A percentile compares a stretch with the other conserved stretches of the same genome.
These are phyloP conservation scores for Trypanosoma theileri DNA, from an alignment of 208 protist genomes.

Conservation along the genomic window DNA sequence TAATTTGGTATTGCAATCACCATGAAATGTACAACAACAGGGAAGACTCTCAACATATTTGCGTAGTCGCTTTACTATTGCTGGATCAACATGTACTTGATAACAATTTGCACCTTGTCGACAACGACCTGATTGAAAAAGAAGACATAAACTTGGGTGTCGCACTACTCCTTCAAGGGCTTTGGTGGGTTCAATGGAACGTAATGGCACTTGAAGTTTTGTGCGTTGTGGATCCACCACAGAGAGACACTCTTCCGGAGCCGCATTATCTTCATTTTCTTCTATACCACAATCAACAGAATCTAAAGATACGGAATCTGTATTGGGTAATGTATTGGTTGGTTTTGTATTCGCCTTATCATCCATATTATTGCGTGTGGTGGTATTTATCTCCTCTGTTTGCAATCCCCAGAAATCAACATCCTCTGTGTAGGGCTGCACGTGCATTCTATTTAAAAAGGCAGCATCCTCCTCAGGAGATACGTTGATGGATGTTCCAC, in stretches of 20 bases:
- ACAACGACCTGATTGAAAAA: slow-evolving; percentile 69
- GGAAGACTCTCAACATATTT: slow-evolving; percentile 52
- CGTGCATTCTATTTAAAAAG: slow-evolving; percentile 8
- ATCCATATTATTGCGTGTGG: background rate
- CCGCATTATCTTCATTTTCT: slow-evolving; percentile 1
- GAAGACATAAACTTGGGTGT: slow-evolving; percentile 73
- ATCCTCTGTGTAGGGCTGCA: background rate
- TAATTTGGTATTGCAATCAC: slow-evolving; percentile 51
- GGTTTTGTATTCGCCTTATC: background rate
- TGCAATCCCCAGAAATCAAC: slow-evolving; percentile 6
- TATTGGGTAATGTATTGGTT: background rate
- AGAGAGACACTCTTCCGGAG: slow-evolving; percentile 26
- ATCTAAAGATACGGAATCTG: background rate
- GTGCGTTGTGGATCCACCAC: slow-evolving; percentile 78
- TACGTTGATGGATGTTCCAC: background rate
- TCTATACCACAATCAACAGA: background rate
- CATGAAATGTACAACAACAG: slow-evolving; percentile 75
- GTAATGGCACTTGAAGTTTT: slow-evolving; percentile 67
- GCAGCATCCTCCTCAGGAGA: background rate
- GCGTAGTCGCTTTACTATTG: slow-evolving; percentile 55
- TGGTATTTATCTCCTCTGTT: background rate
- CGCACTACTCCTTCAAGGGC: slow-evolving; percentile 48
- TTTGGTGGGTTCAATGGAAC: slow-evolving; percentile 58
- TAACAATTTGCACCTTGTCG: slow-evolving; percentile 69
- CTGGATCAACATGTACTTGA: slow-evolving; percentile 74